These are phyloP conservation scores for Talaromyces trachyspermus DNA, from an alignment of 495 filamentous ascomycete species.

Conservation along the genomic window DNA sequence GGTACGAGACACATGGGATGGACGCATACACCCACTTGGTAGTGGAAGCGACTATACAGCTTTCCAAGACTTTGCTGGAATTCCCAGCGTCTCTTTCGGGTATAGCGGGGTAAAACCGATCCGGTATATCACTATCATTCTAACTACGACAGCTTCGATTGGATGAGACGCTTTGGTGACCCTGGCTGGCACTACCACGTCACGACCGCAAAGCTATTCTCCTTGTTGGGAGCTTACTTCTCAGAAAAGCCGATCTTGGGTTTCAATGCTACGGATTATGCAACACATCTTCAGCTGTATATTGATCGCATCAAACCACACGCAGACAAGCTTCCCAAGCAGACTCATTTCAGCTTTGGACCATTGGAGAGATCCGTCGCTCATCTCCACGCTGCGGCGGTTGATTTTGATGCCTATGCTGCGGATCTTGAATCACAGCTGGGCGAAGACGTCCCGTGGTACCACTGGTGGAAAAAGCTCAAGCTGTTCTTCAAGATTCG, in stretches of 20 bases:
- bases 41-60: slow-evolving; percentile 69
- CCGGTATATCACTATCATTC: slow-evolving; percentile 72
- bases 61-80: slow-evolving; percentile 67
- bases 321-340: slow-evolving; percentile 23
- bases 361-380: slow-evolving; percentile 40
- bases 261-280: slow-evolving; percentile 43
- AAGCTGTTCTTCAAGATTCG: slow-evolving; percentile 50
- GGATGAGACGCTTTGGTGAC: slow-evolving; percentile 68
- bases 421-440: slow-evolving; percentile 44
- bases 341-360: slow-evolving; percentile 32
- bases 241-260: slow-evolving; percentile 40
- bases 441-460: slow-evolving; percentile 59
- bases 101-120: slow-evolving; percentile 37
- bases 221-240: slow-evolving; percentile 38
- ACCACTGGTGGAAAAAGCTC: slow-evolving; percentile 64
- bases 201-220: slow-evolving; percentile 52
- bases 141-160: slow-evolving; percentile 68
- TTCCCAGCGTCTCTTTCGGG: slow-evolving; percentile 56
- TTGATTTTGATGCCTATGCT: slow-evolving; percentile 46
- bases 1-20: slow-evolving; percentile 53
- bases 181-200: slow-evolving; percentile 54
- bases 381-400: slow-evolving; percentile 38
- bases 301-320: slow-evolving; percentile 46
- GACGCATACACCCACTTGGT: slow-evolving; percentile 58
- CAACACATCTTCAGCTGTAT: slow-evolving; percentile 36